Evolutionary conservation across 1,139 yeast species (phyloP), one percentile per base, ranked within the genome.

Genomic region (Lodderomyces margitis): DNA sequence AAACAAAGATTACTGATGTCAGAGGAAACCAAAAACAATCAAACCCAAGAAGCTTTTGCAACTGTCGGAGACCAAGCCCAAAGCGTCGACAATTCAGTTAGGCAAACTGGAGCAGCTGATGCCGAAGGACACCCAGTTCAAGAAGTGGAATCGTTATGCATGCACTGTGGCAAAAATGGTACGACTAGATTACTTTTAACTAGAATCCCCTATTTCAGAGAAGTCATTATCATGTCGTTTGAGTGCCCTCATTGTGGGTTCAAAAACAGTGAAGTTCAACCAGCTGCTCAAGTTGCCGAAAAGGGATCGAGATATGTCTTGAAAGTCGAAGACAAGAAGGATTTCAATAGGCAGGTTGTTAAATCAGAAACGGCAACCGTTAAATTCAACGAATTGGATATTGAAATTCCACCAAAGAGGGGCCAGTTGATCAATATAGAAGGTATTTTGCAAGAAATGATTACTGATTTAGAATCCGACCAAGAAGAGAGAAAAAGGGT

Each of bases 41-140:
- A 62, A 39, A 50, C 59, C 21, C 73, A 72, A 45, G 70, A 72
- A 19, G 57, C 78, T 39, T 82, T 82, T 52, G 66, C 74, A 34
- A 67, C 78, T 11, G 84, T 82, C 14, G 87, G 87, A 35, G 77
- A 77, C 35, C 77, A 77, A 43, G 85, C 75, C 9, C 68, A 72
- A 49, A 66, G 57, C 19, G 52, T 63, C 12, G 40, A 37, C 21
- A 42, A 53, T 37, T 57, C 48, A 15, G 52, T 63, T 25, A 58
- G 47, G 42, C 48, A 54, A 25, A 81, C 88, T 1, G 88, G 87
- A 20, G 85, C 89, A 17, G 68, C 70, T 8, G 96, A 87, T 60
- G 83, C 86, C n/a, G 83, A 80, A 58, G 97, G 96, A n/a, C 95
- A 88, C 54, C 95, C 96, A 5, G 95, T 92, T 15, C 97, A 89